These are phyloP conservation scores for Clavulina sp. DNA, from an alignment of 768 basidiomycete species.

Conservation along the genomic window DNA sequence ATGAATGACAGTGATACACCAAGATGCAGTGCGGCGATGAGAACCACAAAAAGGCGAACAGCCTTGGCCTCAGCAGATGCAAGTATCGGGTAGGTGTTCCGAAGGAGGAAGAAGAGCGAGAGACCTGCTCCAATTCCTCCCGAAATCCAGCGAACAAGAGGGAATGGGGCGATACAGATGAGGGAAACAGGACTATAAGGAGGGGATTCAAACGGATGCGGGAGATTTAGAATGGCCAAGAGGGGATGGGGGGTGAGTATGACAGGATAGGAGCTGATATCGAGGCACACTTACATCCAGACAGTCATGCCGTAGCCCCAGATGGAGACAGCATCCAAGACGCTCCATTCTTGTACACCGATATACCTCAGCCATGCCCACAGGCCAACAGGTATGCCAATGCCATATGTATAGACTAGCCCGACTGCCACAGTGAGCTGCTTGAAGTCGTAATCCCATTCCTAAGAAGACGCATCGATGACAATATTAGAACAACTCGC, in stretches of 20 bases:
- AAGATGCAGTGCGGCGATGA: constrained; percentile 57
- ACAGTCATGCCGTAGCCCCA: constrained; percentile 26
- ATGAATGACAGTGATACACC: constrained; percentile 76
- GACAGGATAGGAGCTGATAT: too few species aligned
- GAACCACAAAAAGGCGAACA: constrained; percentile 63
- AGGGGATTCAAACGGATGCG: constrained; percentile 22
- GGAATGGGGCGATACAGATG: constrained; percentile 71
- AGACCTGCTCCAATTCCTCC: constrained; percentile 53
- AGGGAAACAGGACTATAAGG: constrained; percentile 80
- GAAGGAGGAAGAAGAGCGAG: constrained; percentile 75
- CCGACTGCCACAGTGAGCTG: constrained; percentile 67
- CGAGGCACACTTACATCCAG: constrained; percentile 14
- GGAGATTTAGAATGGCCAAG: neutral
- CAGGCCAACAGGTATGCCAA: constrained; percentile 61
- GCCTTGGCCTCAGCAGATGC: constrained; percentile 74
- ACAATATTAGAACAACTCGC: too few species aligned
- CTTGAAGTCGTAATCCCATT: constrained; percentile 71
- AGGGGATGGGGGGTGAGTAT: neutral
- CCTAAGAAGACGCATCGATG: constrained; percentile 36
- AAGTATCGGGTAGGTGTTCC: constrained; percentile 81
- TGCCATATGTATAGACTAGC: constrained; percentile 74
- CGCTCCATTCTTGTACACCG: constrained; percentile 77
- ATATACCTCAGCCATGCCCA: constrained; percentile 77
- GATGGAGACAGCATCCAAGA: constrained; percentile 40
- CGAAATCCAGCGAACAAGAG: constrained; percentile 67